Base-by-base conservation (phyloP, 2,329 filamentous ascomycete species). In the Diaporthe sp. region DNA sequence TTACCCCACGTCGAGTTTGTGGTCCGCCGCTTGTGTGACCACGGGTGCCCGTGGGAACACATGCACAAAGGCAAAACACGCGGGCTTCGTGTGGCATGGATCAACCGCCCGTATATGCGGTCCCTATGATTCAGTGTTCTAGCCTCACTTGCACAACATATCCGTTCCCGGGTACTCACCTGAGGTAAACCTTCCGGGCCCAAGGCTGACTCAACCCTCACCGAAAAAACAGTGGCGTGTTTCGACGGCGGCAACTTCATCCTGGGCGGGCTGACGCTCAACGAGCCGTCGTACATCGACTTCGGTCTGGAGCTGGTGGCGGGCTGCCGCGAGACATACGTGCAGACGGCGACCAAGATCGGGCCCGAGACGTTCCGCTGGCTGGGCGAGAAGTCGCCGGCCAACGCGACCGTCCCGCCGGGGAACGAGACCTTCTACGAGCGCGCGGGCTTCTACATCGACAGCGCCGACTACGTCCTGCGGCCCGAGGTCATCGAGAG, bases 161-260 rank as follows among this genome's bases (percentile, higher is more conserved):
- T 28, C 37, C n/a, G 34, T 42, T 5, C 22, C 65, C n/a, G 34
- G 13, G 22, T 13, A 7, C 8, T 39, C 31, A 25, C 31, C 15
- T 55, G 49, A 13, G 28, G 31, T 17, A 53, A 19, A 37, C 5
- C n/a, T 28, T 22, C 51, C 53, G 2, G 78, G 28, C 25, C 15
- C 79, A 70, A 73, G 78, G 44, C 77, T 77, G 59, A 59, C 28
- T 81, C 86, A 44, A 78, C 79, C 61, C 19, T 87, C 82, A 31
- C 82, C 87, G 73, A 87, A 49, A 51, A 53, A 46, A 65, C 72
- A 90, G 89, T 97, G 75, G 93, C 94, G 49, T 97, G 94, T 83
- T 98, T 98, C 81, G 91, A 94, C 74, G 95, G 94, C 46, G 95
- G 95, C 22, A 97, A 93, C 83, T 95, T 97, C 85, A 92, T 98